Conservation (phyloP, 768 basidiomycete species). For the Dioszegia crocea region DNA sequence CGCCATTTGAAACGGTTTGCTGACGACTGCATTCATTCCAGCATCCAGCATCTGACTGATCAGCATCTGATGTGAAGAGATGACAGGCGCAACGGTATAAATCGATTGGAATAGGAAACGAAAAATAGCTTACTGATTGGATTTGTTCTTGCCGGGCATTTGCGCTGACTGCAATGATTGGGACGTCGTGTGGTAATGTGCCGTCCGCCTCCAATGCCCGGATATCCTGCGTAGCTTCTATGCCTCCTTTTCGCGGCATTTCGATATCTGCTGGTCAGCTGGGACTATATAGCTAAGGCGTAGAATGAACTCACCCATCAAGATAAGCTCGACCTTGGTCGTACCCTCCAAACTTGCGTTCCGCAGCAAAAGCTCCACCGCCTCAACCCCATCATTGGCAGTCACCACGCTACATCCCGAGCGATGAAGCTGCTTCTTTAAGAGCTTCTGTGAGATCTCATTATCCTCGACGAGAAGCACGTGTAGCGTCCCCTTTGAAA, state of each 20-base stretch:
- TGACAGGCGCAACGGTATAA: too few relatives aligned
- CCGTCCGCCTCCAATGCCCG: constrained; percentile 7
- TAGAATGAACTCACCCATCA: too few relatives aligned
- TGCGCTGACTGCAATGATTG: too few relatives aligned
- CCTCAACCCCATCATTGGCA: too few relatives aligned
- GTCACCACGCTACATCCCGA: too few relatives aligned
- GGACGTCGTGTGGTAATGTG: background rate
- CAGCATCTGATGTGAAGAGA: background rate
- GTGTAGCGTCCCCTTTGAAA: background rate
- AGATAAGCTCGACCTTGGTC: too few relatives aligned
- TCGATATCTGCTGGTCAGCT: constrained; percentile 13
- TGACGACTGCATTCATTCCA: background rate
- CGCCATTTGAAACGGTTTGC: constrained; percentile 1
- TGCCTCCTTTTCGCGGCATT: constrained; percentile 24
- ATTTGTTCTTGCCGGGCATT: too few relatives aligned
- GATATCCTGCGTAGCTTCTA: constrained; percentile 20
- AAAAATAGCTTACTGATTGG: too few relatives aligned
- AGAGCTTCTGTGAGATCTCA: background rate
- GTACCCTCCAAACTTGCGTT: too few relatives aligned
- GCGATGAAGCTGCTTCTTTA: background rate
- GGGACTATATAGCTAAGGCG: too few relatives aligned
- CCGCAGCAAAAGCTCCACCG: too few relatives aligned
- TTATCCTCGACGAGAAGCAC: background rate
- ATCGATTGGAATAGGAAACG: too few relatives aligned
- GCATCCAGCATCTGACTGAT: constrained; percentile 1